A percentile compares a stretch with the other conserved stretches of the same genome.
Evolutionary conservation across 2,329 filamentous ascomycete genomes (phyloP).

Genomic region (Teratosphaeria gauchensis): DNA sequence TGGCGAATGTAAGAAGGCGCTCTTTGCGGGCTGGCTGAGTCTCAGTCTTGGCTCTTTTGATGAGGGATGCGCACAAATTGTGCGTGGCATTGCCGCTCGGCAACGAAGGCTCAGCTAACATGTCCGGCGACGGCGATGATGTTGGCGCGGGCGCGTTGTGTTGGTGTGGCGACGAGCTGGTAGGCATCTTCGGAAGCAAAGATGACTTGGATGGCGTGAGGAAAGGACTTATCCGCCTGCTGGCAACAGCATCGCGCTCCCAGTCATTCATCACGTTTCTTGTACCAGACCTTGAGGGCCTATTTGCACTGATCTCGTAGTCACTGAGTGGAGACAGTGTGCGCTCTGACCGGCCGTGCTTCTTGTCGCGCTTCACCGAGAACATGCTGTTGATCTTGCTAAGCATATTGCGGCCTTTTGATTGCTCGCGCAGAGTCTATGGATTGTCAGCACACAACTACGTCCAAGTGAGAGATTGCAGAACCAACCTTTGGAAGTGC

Average conservation of each 20-base stretch:
- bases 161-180: not conserved
- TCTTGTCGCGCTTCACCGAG: constrained; percentile 17
- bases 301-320: not conserved
- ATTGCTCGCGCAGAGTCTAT: constrained; percentile 13
- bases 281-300: not conserved
- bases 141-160: constrained; percentile 2
- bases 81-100: not conserved
- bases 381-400: constrained; percentile 23
- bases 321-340: not conserved
- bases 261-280: not conserved
- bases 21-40: constrained; percentile 10
- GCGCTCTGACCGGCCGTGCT: not conserved
- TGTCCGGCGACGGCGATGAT: not conserved
- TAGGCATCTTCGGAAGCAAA: constrained; percentile 3
- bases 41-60: constrained; percentile 6
- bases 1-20: constrained; percentile 16
- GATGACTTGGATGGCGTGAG: constrained; percentile 1
- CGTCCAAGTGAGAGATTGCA: not conserved
- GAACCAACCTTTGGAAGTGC: constrained; percentile 1
- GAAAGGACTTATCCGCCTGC: not conserved
- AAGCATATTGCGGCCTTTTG: constrained; percentile 19
- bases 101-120: not conserved
- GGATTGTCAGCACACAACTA: not conserved
- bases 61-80: not conserved
- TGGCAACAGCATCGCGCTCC: not conserved